Base-by-base conservation (phyloP, 116 monocot genomes). In the Posidonia oceanica region DNA sequence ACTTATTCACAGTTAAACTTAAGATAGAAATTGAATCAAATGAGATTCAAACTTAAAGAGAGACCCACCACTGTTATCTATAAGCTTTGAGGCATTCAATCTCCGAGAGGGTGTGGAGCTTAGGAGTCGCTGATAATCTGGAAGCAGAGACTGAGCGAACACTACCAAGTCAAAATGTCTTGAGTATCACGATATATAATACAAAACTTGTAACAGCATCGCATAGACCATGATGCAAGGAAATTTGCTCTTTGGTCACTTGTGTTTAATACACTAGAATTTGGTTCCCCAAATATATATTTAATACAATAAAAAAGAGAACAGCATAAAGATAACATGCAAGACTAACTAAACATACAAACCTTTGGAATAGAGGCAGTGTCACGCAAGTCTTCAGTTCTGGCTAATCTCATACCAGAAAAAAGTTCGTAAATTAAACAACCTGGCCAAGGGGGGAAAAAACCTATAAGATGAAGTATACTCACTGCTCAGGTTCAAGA, bases 101-200 rank as follows among this genome's bases (percentile, higher is more conserved):
- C 97, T 92, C 67, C 97, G 83, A 51, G 97, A 87, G 17, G 97
- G 97, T 40, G 69, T 62, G 37, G 97, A 98, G 77, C 97, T 98
- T 80, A 98, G 77, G 21, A 98, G 86, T 75, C 97, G 87, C 74
- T 98, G 97, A 74, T 98, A 98, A 84, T 98, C 97, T 76, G 97
- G 90, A 82, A 98, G 85, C 41, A 98, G 75, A 76, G 97, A 85
- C 93, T 98, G 78, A 41, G 52, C 69, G 52, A 54, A 48, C 48
- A 48, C 48, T 10, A 48, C 7, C 48, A 48, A 2, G 8, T 48
- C 48, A 48, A 48, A 48, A 48, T 48, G 48, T 48, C 48, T 29
- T 48, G 48, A 48, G 48, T 48, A 10, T 48, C 48, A 48, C 7
- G 48, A 48, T 12, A 48, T 48, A 48, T 6, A 48, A 10, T 10